Percentiles rank a stretch among this genome's conserved stretches.
phyloP scores from a whole-genome alignment of 164 flowering plant genomes.

The Chimonanthus salicifolius region DNA sequence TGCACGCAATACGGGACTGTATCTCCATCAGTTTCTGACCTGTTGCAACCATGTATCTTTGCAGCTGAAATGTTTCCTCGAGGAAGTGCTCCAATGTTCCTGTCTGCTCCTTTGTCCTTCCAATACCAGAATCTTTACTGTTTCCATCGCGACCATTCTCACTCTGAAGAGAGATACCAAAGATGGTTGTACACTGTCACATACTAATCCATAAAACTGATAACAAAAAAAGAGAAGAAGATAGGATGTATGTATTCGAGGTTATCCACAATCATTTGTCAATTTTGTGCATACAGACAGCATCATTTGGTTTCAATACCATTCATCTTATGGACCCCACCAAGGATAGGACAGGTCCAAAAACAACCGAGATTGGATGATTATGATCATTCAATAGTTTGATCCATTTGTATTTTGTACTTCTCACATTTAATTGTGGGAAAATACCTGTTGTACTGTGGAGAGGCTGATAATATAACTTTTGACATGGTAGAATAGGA shows the following conservation, averaged over 20 bases:
- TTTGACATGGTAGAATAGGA: too few species aligned
- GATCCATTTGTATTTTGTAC: background rate
- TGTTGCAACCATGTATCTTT: conserved; percentile 84
- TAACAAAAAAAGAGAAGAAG: background rate
- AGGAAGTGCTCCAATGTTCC: conserved; percentile 56
- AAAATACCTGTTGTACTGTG: too few species aligned
- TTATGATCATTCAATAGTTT: background rate
- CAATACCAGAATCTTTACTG: conserved; percentile 17
- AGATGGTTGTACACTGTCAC: background rate
- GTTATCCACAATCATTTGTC: background rate
- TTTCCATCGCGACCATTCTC: conserved; percentile 31
- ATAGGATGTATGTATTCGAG: background rate
- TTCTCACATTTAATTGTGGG: too few species aligned
- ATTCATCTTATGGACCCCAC: background rate
- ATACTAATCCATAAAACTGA: too few species aligned
- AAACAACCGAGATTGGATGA: background rate
- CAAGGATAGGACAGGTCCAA: background rate
- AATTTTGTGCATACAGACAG: background rate
- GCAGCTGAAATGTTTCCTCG: conserved; percentile 88
- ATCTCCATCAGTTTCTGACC: conserved; percentile 83
- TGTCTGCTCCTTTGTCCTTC: conserved; percentile 42
- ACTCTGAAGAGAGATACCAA: conserved; percentile 27
- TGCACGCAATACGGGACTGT: conserved; percentile 52
- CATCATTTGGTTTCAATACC: background rate
- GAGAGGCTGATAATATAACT: too few species aligned